A percentile compares a stretch with the other conserved stretches of the same genome.
Conservation (phyloP, 129 eudicot genomes). For the Scalesia atractyloides region DNA sequence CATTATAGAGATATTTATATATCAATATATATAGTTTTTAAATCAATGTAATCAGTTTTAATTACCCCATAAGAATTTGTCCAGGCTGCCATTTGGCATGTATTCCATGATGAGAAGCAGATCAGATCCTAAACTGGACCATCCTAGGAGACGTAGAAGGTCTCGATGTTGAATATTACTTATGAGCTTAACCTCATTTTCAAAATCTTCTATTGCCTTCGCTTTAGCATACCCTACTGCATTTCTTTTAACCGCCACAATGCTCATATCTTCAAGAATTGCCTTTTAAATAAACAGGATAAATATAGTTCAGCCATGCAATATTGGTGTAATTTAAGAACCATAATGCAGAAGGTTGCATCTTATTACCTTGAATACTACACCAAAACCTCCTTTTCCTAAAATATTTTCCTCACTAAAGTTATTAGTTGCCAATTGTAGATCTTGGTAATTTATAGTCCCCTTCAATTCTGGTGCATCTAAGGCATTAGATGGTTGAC, state of each 20-base stretch:
- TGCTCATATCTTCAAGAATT: constrained; percentile 42
- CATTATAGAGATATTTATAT: constrained; percentile 4
- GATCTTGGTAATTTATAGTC: constrained; percentile 52
- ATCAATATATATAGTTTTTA: background rate
- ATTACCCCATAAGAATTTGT: constrained; percentile 61
- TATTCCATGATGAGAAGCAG: constrained; percentile 70
- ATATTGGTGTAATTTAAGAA: background rate
- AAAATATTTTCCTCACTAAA: constrained; percentile 52
- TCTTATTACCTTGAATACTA: constrained; percentile 64
- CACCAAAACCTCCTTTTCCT: constrained; percentile 83
- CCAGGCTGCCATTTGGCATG: constrained; percentile 81
- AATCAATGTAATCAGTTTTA: background rate
- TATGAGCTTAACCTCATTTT: constrained; percentile 63
- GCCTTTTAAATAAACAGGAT: constrained; percentile 39
- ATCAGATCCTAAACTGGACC: constrained; percentile 50
- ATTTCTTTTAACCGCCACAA: constrained; percentile 67
- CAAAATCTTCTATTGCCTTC: constrained; percentile 56
- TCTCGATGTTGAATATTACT: constrained; percentile 71
- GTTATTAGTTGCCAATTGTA: constrained; percentile 55
- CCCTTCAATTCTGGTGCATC: constrained; percentile 58
- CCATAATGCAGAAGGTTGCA: background rate
- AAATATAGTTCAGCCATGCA: background rate
- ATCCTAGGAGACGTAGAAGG: constrained; percentile 74
- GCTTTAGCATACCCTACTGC: constrained; percentile 34
- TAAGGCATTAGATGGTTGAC: constrained; percentile 28